Evolutionary conservation across 2,329 filamentous ascomycete genomes (phyloP).

Genomic region (Paecilomyces fulvus): DNA sequence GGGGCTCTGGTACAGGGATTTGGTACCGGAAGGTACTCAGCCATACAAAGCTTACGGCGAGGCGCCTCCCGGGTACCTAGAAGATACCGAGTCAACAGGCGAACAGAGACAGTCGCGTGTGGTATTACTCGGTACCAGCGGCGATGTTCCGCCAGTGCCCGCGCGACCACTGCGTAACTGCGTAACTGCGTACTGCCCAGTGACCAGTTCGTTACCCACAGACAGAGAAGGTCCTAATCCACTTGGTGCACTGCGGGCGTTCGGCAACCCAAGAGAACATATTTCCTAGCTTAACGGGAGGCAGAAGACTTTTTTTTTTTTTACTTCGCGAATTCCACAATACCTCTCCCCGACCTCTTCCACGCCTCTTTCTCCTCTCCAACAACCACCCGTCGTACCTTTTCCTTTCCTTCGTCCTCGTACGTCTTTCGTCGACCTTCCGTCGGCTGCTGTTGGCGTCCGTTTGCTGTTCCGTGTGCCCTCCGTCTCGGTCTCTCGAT

Average conservation of each 20-base stretch:
- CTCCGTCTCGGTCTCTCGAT: background rate
- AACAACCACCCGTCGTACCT: slow-evolving; percentile 11
- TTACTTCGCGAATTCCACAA: slow-evolving; percentile 8
- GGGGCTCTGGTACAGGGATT: background rate
- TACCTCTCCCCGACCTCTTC: slow-evolving; percentile 9
- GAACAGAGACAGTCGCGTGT: background rate
- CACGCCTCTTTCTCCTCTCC: slow-evolving; percentile 9
- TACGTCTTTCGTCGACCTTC: slow-evolving; percentile 9
- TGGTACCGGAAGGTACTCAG: background rate
- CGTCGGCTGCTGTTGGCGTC: slow-evolving; percentile 11
- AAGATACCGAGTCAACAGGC: background rate
- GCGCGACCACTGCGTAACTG: background rate
- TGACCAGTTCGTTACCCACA: slow-evolving; percentile 12
- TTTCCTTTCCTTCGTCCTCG: slow-evolving; percentile 9
- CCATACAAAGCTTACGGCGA: background rate
- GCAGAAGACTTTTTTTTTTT: slow-evolving; percentile 12
- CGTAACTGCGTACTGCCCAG: background rate
- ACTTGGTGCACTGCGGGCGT: slow-evolving; percentile 9
- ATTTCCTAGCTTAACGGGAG: slow-evolving; percentile 1
- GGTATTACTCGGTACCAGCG: background rate
- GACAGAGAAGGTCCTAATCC: slow-evolving; percentile 16
- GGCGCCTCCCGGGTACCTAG: background rate
- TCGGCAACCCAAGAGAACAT: slow-evolving; percentile 11
- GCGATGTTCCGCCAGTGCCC: background rate
- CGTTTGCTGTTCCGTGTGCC: slow-evolving; percentile 6